These are phyloP conservation scores for Agapanthus africanus DNA, from an alignment of 106 monocot genomes.

Conservation along the genomic window DNA sequence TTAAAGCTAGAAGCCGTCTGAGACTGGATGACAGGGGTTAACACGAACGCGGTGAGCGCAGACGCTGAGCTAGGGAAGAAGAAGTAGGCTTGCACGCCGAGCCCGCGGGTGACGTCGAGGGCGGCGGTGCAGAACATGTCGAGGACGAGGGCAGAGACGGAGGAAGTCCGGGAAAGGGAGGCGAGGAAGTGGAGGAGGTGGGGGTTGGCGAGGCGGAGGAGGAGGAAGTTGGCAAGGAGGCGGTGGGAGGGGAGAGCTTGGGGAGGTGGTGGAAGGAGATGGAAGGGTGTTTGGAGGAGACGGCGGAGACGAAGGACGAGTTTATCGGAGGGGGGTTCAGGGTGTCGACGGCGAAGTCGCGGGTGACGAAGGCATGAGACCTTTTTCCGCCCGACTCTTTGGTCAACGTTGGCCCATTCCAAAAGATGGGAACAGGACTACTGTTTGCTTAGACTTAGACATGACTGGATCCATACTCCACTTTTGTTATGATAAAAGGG, in stretches of 20 bases:
- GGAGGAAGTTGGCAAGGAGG: constrained; percentile 1
- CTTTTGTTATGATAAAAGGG: too few relatives aligned
- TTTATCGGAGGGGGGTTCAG: too few relatives aligned
- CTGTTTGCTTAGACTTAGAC: too few relatives aligned
- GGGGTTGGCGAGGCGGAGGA: constrained; percentile 10
- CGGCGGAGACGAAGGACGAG: neutral
- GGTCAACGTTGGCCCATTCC: too few relatives aligned
- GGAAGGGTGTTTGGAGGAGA: constrained; percentile 6
- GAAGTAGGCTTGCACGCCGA: constrained; percentile 9
- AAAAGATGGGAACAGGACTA: too few relatives aligned
- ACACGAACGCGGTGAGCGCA: constrained; percentile 9
- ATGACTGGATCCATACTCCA: too few relatives aligned
- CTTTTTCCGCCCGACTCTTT: too few relatives aligned
- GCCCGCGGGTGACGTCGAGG: constrained; percentile 11
- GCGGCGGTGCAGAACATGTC: constrained; percentile 18
- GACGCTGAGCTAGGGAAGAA: constrained; percentile 12
- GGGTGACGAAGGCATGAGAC: too few relatives aligned
- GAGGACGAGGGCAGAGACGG: constrained; percentile 6
- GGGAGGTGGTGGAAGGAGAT: constrained; percentile 13
- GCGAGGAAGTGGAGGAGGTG: constrained; percentile 9
- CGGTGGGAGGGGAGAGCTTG: neutral
- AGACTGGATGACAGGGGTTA: neutral
- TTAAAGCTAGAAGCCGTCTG: constrained; percentile 11
- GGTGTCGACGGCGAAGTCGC: too few relatives aligned
- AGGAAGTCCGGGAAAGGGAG: neutral